Evolutionary conservation across 2,329 filamentous ascomycete species (phyloP).

Genomic region (Dryadomyces quercus-mongolicae): DNA sequence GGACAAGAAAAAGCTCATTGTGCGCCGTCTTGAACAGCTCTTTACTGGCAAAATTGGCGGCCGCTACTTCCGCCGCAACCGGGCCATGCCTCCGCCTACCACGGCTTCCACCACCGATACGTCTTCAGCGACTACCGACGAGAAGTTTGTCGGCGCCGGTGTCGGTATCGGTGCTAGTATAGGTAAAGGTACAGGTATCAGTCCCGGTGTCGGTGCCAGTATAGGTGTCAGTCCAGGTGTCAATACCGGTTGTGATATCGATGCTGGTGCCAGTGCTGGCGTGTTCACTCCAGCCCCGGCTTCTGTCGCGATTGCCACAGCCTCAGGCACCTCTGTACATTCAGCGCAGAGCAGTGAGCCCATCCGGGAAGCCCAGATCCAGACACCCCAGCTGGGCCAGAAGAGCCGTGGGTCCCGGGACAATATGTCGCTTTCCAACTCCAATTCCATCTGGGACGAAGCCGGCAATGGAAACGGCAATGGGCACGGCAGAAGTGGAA

Average conservation of each 20-base stretch:
- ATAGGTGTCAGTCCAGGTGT: not conserved
- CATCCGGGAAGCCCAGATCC: slow-evolving; percentile 36
- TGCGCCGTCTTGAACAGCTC: slow-evolving; percentile 64
- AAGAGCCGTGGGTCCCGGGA: slow-evolving; percentile 31
- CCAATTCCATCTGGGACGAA: slow-evolving; percentile 35
- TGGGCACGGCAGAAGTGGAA: slow-evolving; percentile 11
- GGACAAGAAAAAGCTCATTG: slow-evolving; percentile 65
- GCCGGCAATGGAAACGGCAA: slow-evolving; percentile 10
- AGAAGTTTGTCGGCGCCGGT: not conserved
- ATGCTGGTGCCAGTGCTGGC: slow-evolving; percentile 10
- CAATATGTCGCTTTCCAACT: slow-evolving; percentile 32
- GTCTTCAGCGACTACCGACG: not conserved
- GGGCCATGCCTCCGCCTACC: slow-evolving; percentile 4
- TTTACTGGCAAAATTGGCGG: slow-evolving; percentile 59
- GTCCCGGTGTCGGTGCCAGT: not conserved
- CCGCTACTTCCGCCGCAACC: slow-evolving; percentile 22
- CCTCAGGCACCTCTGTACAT: not conserved
- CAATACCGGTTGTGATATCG: too few species aligned
- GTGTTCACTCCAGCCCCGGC: not conserved
- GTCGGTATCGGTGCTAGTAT: not conserved
- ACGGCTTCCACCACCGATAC: not conserved
- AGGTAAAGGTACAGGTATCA: not conserved
- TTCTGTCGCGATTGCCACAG: not conserved
- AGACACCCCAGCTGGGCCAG: slow-evolving; percentile 17
- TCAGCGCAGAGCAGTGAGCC: slow-evolving; percentile 1